phyloP scores from a whole-genome alignment of 2,329 filamentous ascomycete species.

The Cladosporium phlei region DNA sequence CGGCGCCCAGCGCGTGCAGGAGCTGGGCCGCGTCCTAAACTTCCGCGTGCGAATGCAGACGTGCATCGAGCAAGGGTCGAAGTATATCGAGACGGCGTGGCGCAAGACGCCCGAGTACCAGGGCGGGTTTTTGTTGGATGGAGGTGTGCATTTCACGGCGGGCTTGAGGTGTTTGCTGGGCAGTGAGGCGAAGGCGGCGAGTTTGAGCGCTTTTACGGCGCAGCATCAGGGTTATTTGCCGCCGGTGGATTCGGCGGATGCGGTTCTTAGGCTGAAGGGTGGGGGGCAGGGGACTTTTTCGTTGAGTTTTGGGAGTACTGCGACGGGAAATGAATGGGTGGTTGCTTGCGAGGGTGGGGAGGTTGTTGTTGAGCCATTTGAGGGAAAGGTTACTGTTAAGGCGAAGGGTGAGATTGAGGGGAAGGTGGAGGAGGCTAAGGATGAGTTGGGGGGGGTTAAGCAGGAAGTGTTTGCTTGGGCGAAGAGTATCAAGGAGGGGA shows the following conservation, averaged over 20 bases:
- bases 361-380: slow-evolving; percentile 39
- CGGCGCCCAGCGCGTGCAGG: slow-evolving; percentile 46
- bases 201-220: slow-evolving; percentile 52
- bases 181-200: slow-evolving; percentile 39
- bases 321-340: slow-evolving; percentile 51
- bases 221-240: slow-evolving; percentile 54
- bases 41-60: slow-evolving; percentile 49
- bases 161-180: slow-evolving; percentile 57
- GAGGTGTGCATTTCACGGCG: slow-evolving; percentile 68
- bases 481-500: slow-evolving; percentile 46
- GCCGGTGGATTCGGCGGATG: slow-evolving; percentile 63
- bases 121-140: slow-evolving; percentile 72
- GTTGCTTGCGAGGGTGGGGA: slow-evolving; percentile 56
- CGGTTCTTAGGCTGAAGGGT: slow-evolving; percentile 50
- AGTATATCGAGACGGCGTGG: slow-evolving; percentile 57
- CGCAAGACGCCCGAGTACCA: slow-evolving; percentile 66
- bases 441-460: slow-evolving; percentile 49
- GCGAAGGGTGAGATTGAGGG: slow-evolving; percentile 22
- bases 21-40: slow-evolving; percentile 51
- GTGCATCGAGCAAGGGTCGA: slow-evolving; percentile 46
- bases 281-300: slow-evolving; percentile 55
- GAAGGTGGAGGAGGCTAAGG: slow-evolving; percentile 41
- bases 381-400: slow-evolving; percentile 33
- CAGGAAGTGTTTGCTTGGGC: slow-evolving; percentile 61
- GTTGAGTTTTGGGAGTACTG: slow-evolving; percentile 55